phyloP scores from a whole-genome alignment of 495 filamentous ascomycete species.

The Corynascus novoguineensis region DNA sequence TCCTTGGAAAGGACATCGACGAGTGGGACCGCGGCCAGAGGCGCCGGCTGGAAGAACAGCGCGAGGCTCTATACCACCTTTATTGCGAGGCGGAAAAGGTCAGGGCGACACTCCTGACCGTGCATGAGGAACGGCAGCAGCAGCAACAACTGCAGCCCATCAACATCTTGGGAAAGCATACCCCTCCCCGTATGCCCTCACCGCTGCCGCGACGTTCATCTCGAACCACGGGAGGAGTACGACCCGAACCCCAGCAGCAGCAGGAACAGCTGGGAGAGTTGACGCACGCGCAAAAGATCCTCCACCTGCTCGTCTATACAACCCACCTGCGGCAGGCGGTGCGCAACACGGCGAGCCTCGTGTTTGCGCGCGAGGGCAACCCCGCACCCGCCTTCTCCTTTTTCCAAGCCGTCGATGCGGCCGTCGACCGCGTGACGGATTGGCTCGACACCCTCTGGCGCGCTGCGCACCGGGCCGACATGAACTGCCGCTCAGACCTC shows the following conservation, averaged over 20 bases:
- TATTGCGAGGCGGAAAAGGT: not conserved
- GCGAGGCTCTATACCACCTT: not conserved
- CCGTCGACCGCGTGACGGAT: not conserved
- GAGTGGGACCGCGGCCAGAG: not conserved
- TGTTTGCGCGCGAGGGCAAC: no score
- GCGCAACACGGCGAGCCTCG: not conserved
- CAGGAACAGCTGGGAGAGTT: no score
- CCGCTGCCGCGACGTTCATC: not conserved
- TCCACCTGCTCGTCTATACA: no score
- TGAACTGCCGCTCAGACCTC: not conserved
- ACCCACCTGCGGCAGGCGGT: not conserved
- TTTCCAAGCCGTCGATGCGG: not conserved
- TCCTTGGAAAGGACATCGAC: not conserved
- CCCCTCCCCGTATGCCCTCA: no score
- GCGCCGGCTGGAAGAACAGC: not conserved
- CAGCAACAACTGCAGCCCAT: not conserved
- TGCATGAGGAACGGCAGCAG: no score
- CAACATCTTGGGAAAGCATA: no score
- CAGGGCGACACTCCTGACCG: no score
- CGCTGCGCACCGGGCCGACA: not conserved
- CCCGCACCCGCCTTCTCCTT: not conserved
- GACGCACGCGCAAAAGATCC: no score
- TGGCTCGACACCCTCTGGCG: not conserved
- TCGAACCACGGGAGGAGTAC: not conserved
- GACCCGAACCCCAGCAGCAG: no score